Percentiles rank a stretch among this genome's conserved stretches.
phyloP scores from a whole-genome alignment of 495 filamentous ascomycete genomes.

The Pseudomonodictys pantanalensis region DNA sequence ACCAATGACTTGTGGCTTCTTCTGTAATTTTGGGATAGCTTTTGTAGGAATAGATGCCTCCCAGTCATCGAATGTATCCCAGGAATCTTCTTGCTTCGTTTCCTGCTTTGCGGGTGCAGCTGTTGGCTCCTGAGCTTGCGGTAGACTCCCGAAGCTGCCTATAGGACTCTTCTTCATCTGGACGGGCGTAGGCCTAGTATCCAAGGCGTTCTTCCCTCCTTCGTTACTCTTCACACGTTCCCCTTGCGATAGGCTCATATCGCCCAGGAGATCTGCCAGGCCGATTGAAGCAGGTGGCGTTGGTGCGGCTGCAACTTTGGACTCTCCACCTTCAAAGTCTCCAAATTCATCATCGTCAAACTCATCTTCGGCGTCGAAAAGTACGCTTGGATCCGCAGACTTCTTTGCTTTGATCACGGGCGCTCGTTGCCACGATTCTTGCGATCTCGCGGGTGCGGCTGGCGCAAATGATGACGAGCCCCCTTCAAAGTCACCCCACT shows the following conservation, averaged over 20 bases:
- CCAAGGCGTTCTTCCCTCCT: neutral
- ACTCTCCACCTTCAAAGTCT: slow-evolving; percentile 31
- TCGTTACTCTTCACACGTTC: too few species aligned
- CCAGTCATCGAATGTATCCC: slow-evolving; percentile 41
- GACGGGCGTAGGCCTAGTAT: neutral
- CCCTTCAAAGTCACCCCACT: slow-evolving; percentile 60
- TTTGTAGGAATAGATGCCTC: slow-evolving; percentile 27
- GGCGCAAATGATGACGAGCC: slow-evolving; percentile 32
- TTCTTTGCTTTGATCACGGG: slow-evolving; percentile 13
- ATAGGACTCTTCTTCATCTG: slow-evolving; percentile 4
- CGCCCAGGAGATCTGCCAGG: slow-evolving; percentile 11
- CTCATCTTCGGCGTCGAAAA: slow-evolving; percentile 43
- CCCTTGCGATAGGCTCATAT: slow-evolving; percentile 15
- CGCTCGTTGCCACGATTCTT: neutral
- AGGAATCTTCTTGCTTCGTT: slow-evolving; percentile 31
- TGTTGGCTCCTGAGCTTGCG: neutral
- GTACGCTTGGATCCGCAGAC: slow-evolving; percentile 34
- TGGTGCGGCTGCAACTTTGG: neutral
- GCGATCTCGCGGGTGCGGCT: slow-evolving; percentile 4
- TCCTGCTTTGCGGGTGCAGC: neutral
- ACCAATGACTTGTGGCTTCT: neutral
- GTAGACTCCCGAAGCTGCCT: slow-evolving; percentile 11
- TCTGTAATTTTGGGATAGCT: neutral
- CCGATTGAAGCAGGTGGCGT: neutral
- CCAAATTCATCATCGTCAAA: slow-evolving; percentile 38